phyloP scores from a whole-genome alignment of 306 rosid genomes.

The Vicia sativa region DNA sequence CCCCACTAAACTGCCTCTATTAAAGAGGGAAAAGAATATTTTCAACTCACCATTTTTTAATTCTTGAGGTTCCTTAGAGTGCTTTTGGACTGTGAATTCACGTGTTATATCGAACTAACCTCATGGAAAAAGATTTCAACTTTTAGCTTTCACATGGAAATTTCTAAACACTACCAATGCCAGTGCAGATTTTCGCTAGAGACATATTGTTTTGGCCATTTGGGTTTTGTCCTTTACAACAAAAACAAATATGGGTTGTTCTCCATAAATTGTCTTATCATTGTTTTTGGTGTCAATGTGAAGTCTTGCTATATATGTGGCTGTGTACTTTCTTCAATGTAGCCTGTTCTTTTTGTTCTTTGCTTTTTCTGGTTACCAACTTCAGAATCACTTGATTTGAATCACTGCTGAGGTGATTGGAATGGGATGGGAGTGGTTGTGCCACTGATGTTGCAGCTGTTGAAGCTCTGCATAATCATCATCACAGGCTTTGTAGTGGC shows the following conservation, averaged over 20 bases:
- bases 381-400: constrained; percentile 38
- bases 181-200: constrained; percentile 45
- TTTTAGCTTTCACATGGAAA: constrained; percentile 47
- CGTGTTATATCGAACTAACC: constrained; percentile 23
- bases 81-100: constrained; percentile 23
- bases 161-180: constrained; percentile 48
- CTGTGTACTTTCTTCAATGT: constrained; percentile 35
- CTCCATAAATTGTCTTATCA: constrained; percentile 38
- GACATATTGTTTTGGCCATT: constrained; percentile 34
- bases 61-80: background rate
- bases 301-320: constrained; percentile 43
- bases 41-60: background rate
- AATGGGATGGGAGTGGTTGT: constrained; percentile 60
- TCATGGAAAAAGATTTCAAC: constrained; percentile 39
- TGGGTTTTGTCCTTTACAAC: constrained; percentile 54
- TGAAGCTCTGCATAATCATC: constrained; percentile 50
- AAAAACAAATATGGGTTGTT: constrained; percentile 54
- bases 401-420: constrained; percentile 42
- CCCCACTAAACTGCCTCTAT: background rate
- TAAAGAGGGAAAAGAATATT: background rate
- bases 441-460: constrained; percentile 53
- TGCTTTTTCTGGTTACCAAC: constrained; percentile 54
- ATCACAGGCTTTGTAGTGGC: constrained; percentile 50
- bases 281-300: constrained; percentile 53
- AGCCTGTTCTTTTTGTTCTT: constrained; percentile 49